A percentile compares a stretch with the other conserved stretches of the same genome.
Conservation (phyloP, 441 rosid genomes). For the Capsella rubella region DNA sequence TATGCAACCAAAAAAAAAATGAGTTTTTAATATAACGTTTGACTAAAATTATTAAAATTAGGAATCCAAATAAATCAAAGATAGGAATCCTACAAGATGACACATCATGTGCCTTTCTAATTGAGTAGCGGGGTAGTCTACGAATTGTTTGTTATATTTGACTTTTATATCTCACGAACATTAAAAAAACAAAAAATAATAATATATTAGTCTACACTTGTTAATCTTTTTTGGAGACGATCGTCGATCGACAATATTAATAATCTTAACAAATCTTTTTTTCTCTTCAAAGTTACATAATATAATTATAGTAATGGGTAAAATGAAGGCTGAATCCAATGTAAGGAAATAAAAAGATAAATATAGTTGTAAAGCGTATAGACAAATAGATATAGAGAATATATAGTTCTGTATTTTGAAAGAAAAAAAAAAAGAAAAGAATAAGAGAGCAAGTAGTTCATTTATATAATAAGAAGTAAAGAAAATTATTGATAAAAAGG, state of each 20-base stretch:
- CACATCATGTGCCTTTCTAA: conserved; percentile 59
- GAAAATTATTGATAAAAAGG: conserved; percentile 34
- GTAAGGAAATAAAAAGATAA: background rate
- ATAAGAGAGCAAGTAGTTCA: conserved; percentile 8
- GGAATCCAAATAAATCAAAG: conserved; percentile 22
- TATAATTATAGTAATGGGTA: background rate
- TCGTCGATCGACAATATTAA: no score
- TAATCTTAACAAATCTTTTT: no score
- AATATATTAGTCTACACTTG: no score
- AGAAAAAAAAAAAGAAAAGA: background rate
- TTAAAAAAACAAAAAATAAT: no score
- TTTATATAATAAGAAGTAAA: conserved; percentile 5
- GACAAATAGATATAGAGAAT: background rate
- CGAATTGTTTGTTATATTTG: conserved; percentile 45
- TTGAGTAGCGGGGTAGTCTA: conserved; percentile 59
- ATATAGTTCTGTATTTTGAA: conserved; percentile 23
- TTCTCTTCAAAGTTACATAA: no score
- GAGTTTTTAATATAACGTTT: conserved; percentile 18
- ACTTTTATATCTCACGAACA: conserved; percentile 15
- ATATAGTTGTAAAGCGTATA: no score
- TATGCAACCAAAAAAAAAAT: background rate
- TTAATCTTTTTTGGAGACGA: no score
- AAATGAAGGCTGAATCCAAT: background rate
- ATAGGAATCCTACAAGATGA: conserved; percentile 43
- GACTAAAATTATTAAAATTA: conserved; percentile 29